Evolutionary conservation across 192 early-diverging fungal species (phyloP).

Genomic region (Entophlyctis luteolus): DNA sequence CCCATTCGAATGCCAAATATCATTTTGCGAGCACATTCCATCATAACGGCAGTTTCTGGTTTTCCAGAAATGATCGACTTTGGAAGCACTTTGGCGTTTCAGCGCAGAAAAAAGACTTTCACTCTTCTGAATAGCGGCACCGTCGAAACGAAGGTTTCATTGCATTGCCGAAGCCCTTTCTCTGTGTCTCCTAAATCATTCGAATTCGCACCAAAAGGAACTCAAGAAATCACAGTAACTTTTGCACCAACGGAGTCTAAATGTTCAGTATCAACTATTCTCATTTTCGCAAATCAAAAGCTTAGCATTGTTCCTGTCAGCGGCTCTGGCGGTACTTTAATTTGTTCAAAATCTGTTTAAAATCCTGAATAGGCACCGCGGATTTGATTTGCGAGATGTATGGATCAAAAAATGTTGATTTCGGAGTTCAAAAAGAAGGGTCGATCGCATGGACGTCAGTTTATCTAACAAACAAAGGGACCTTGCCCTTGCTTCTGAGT

Average conservation of each 20-base stretch:
- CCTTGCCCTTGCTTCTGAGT: slow-evolving; percentile 51
- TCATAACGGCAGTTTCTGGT: slow-evolving; percentile 46
- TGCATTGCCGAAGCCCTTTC: slow-evolving; percentile 49
- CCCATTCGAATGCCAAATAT: slow-evolving; percentile 40
- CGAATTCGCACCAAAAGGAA: slow-evolving; percentile 36
- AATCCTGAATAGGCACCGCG: slow-evolving; percentile 43
- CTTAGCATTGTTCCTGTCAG: slow-evolving; percentile 43
- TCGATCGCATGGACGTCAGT: slow-evolving; percentile 51
- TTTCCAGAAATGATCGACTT: slow-evolving; percentile 57
- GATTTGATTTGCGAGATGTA: slow-evolving; percentile 60
- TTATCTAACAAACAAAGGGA: slow-evolving; percentile 55
- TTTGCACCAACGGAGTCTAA: slow-evolving; percentile 53
- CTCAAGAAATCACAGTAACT: slow-evolving; percentile 43
- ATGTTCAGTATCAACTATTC: slow-evolving; percentile 35
- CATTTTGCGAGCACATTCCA: slow-evolving; percentile 44
- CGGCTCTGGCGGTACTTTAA: slow-evolving; percentile 48
- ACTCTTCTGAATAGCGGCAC: slow-evolving; percentile 50
- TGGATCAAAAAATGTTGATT: slow-evolving; percentile 51
- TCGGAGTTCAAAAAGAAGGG: slow-evolving; percentile 50
- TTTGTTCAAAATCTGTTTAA: slow-evolving; percentile 49
- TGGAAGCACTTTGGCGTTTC: slow-evolving; percentile 49
- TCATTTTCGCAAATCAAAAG: slow-evolving; percentile 55
- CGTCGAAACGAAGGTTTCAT: slow-evolving; percentile 42
- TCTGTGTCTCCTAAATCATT: slow-evolving; percentile 44
- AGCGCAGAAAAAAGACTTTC: slow-evolving; percentile 35